Base-by-base conservation (phyloP, 2,329 filamentous ascomycete species). In the Arthrobotrys iridis region DNA sequence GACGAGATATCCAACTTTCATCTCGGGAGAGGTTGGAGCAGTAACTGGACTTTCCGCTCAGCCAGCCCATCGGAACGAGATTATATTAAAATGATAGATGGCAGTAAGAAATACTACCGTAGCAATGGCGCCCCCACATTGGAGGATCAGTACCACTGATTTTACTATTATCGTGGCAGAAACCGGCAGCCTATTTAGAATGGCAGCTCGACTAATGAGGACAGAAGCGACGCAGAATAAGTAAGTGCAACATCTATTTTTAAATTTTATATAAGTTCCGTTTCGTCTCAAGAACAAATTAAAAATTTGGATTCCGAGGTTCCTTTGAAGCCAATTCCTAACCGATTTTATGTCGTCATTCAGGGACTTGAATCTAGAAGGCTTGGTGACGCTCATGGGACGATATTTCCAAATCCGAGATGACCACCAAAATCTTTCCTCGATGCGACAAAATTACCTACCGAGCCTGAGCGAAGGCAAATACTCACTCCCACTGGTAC, bases 41-140 rank as follows among this genome's bases (percentile, higher is more conserved):
- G 43, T 35, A 22, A 66, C 18, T 55, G 45, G 33, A 28, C 45
- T 20, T 66, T 66, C 11, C 46, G 26, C 10, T 41, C 46, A n/a
- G 11, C 24, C 2, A 43, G 20, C 26, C 62, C 62, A 28, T 55
- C 33, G 18, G 62, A 57, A 35, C 37, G 43, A n/a, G 62, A 66
- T 28, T 66, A 66, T 24, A 66, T 57, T 8, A 43, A 45, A 66
- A 57, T 66, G 46, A 20, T 57, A 28, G 62, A 66, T 35, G 62
- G 62, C 8, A 66, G 62, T 66, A 66, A 66, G 45, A 43, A 50
- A 52, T 50, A 35, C 41, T 35, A 35, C 62, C 37, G 28, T 48
- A 40, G 20, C 37, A 41, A 11, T 30, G 10, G 7, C 4, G 18
- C 22, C 22, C 3, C 33, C 22, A 30, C 8, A 30, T 46, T 10